A percentile compares a stretch with the other conserved stretches of the same genome.
Evolutionary conservation across 2,329 filamentous ascomycete species (phyloP).

Genomic region (Verticillium alfalfae): DNA sequence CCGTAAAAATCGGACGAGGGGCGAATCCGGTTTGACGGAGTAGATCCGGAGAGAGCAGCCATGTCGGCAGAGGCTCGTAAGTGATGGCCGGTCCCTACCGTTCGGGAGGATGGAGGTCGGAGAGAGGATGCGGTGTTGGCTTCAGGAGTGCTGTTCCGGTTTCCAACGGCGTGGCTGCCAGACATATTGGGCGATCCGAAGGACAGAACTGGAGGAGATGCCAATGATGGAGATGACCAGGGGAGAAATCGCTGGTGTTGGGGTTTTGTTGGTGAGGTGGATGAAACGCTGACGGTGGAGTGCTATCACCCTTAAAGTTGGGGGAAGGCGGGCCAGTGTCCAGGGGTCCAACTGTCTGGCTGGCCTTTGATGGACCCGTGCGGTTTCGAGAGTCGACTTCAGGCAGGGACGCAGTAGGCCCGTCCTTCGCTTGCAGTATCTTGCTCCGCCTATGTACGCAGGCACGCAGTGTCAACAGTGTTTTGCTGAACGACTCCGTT

Average conservation of each 20-base stretch:
- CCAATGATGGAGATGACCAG: constrained; percentile 6
- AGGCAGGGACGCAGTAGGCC: not conserved
- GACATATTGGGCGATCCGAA: constrained; percentile 52
- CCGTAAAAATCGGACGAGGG: constrained; percentile 95
- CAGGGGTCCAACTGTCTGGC: not conserved
- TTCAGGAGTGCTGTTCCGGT: constrained; percentile 97
- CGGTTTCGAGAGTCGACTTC: constrained; percentile 1
- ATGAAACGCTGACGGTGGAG: constrained; percentile 10
- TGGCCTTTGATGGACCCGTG: constrained; percentile 1
- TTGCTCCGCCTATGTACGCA: not conserved
- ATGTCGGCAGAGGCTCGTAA: constrained; percentile 95
- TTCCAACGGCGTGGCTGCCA: constrained; percentile 65
- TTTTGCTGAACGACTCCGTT: not conserved
- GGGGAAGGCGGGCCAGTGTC: not conserved
- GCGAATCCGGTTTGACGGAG: constrained; percentile 73
- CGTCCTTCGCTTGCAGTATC: not conserved
- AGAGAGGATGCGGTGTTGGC: constrained; percentile 75
- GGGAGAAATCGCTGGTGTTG: constrained; percentile 1
- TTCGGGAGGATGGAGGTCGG: constrained; percentile 74
- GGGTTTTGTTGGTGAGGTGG: constrained; percentile 1
- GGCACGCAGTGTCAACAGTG: not conserved
- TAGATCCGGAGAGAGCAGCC: constrained; percentile 67
- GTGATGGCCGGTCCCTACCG: constrained; percentile 73
- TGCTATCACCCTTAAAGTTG: not conserved
- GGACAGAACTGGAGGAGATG: constrained; percentile 1